Evolutionary conservation across 441 rosid genomes (phyloP).

Genomic region (Adansonia madagascariensis): DNA sequence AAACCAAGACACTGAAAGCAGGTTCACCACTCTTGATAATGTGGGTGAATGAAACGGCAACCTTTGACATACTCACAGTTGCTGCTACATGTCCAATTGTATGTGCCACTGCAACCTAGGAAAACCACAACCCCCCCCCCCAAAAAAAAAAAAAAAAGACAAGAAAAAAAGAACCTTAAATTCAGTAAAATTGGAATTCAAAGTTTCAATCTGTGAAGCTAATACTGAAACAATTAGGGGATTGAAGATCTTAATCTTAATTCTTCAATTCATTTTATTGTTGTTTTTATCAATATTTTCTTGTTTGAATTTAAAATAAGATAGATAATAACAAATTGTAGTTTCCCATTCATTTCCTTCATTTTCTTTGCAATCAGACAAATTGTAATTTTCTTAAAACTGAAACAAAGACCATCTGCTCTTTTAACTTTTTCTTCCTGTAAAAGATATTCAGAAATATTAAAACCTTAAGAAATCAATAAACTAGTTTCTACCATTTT

Average conservation of each 20-base stretch:
- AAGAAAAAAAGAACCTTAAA: background rate
- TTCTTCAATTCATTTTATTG: background rate
- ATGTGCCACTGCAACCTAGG: slow-evolving; percentile 73
- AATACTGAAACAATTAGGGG: background rate
- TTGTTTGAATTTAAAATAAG: slow-evolving; percentile 8
- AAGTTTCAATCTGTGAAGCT: background rate
- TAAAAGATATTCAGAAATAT: slow-evolving; percentile 18
- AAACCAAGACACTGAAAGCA: slow-evolving; percentile 47
- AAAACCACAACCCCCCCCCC: background rate
- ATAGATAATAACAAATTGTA: background rate
- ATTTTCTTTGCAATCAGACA: slow-evolving; percentile 42
- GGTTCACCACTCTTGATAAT: too few species aligned
- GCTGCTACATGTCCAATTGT: slow-evolving; percentile 84
- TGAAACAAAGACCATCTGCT: background rate
- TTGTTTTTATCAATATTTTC: background rate
- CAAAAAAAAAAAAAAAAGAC: background rate
- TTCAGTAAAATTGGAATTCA: slow-evolving; percentile 14
- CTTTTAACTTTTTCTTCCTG: background rate
- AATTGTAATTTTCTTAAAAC: slow-evolving; percentile 29
- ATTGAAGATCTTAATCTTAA: background rate
- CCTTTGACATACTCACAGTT: slow-evolving; percentile 82
- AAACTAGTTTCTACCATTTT: slow-evolving; percentile 37
- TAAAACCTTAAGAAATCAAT: slow-evolving; percentile 35
- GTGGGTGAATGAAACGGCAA: slow-evolving; percentile 20
- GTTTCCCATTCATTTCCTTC: slow-evolving; percentile 31